Percentiles rank a stretch among this genome's conserved stretches.
Conservation (phyloP, 2,329 filamentous ascomycete species). For the Ophiostoma quercus region DNA sequence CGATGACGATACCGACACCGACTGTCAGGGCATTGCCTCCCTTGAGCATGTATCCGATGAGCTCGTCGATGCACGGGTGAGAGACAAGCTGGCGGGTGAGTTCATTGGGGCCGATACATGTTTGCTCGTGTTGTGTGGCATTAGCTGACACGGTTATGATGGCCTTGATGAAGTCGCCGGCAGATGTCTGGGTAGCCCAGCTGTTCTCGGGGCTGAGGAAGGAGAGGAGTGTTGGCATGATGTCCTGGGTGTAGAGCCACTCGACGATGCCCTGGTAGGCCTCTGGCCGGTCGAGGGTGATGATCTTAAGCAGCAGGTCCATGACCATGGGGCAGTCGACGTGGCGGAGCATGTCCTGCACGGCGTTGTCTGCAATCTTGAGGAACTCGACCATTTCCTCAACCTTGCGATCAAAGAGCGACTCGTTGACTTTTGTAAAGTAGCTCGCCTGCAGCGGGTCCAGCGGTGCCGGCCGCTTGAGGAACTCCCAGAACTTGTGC, state of each 20-base stretch:
- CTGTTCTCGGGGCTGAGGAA: constrained; percentile 81
- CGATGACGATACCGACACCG: constrained; percentile 93
- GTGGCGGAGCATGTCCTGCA: constrained; percentile 81
- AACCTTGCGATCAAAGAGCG: constrained; percentile 95
- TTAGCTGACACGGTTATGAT: constrained; percentile 99
- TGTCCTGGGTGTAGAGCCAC: constrained; percentile 87
- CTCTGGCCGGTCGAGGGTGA: constrained; percentile 92
- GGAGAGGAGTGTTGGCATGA: constrained; percentile 80
- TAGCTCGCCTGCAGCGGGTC: constrained; percentile 94
- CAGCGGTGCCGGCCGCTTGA: constrained; percentile 76
- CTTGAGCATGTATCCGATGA: constrained; percentile 87
- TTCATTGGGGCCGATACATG: constrained; percentile 97
- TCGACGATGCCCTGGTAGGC: constrained; percentile 72
- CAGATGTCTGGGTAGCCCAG: constrained; percentile 89
- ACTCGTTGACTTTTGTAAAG: constrained; percentile 98
- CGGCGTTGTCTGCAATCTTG: constrained; percentile 73
- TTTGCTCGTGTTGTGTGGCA: constrained; percentile 94
- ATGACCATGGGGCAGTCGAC: constrained; percentile 98
- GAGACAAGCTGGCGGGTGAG: constrained; percentile 93
- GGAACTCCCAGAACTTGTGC: constrained; percentile 83
- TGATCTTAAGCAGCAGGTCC: constrained; percentile 94
- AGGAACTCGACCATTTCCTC: constrained; percentile 93
- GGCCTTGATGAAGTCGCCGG: constrained; percentile 95
- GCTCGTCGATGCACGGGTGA: constrained; percentile 69
- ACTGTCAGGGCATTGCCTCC: constrained; percentile 94